These are phyloP conservation scores for Penicillium sp. DNA, from an alignment of 2,329 filamentous ascomycete genomes.

Conservation along the genomic window DNA sequence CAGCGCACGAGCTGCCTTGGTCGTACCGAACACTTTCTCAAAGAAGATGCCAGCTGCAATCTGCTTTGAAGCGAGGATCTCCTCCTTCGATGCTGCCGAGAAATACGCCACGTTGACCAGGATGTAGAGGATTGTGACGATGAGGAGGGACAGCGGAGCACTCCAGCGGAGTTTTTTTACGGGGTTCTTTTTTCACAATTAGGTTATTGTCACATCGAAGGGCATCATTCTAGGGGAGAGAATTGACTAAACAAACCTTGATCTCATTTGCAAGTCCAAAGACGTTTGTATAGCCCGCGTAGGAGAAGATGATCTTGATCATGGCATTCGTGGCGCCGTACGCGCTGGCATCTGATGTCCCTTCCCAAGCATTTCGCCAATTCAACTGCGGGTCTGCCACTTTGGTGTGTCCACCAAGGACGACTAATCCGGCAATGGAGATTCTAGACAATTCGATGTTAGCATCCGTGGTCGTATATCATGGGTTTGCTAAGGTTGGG, in stretches of 20 bases:
- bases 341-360: conserved; percentile 45
- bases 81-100: conserved; percentile 56
- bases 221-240: background rate
- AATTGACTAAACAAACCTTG: conserved; percentile 36
- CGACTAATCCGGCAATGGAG: conserved; percentile 62
- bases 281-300: conserved; percentile 60
- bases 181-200: conserved; percentile 49
- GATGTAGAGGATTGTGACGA: conserved; percentile 59
- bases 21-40: conserved; percentile 57
- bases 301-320: conserved; percentile 62
- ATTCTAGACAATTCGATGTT: conserved; percentile 40
- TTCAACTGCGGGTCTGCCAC: conserved; percentile 56
- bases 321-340: conserved; percentile 59
- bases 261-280: conserved; percentile 66
- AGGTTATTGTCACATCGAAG: fast-evolving
- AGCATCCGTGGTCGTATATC: background rate
- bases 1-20: conserved; percentile 53
- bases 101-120: conserved; percentile 65
- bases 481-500: background rate
- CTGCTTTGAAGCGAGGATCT: conserved; percentile 56
- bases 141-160: conserved; percentile 53
- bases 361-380: conserved; percentile 58
- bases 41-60: conserved; percentile 63
- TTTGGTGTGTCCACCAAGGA: conserved; percentile 59
- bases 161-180: conserved; percentile 57